Base-by-base conservation (phyloP, 441 rosid species). In the Geranium incanum region DNA sequence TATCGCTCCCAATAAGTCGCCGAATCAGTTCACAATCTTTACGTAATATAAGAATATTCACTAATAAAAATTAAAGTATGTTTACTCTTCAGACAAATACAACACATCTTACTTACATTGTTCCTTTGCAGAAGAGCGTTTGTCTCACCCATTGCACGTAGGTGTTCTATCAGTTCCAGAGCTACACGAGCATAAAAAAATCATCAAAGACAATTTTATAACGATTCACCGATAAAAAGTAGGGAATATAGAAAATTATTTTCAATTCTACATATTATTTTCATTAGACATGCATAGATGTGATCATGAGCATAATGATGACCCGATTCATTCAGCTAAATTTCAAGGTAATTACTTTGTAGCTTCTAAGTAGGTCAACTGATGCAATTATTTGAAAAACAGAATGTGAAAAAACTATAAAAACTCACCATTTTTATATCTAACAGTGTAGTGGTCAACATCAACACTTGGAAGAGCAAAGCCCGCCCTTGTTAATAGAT, bases 61-160 rank as follows among this genome's bases (percentile, higher is more conserved):
- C 33, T 28, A 28, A 28, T 28, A 28, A 28, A 28, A 28, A 28
- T 28, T 28, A 28, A 28, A 28, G 33, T 28, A 28, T 28, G 33
- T 28, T 28, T 2, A 28, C 33, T 28, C 33, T 28, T 28, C 3
- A 28, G 3, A 21, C 21, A 21, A 21, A 21, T 21, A 21, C 21
- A 21, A 21, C 21, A 21, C 5, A 21, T 16, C 8, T 55, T 23
- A 52, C 84, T 79, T 77, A 81, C 99, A 67, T 84, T 83, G 84
- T 79, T 86, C 76, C 98, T 89, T 74, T 90, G 88, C 72, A 90
- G 82, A 83, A 92, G 96, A 77, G 95, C 98, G 78, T 90, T 95
- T 38, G 96, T 95, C 83, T 95, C 99, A 19, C 99, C 99, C 99
- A 95, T 92, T 37, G 93, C 75, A 66, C 97, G 96, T 60, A 95